Percentiles rank a stretch among this genome's conserved stretches.
phyloP scores from a whole-genome alignment of 371 early-diverging fungal species.

The Batrachochytrium dendrobatidis region DNA sequence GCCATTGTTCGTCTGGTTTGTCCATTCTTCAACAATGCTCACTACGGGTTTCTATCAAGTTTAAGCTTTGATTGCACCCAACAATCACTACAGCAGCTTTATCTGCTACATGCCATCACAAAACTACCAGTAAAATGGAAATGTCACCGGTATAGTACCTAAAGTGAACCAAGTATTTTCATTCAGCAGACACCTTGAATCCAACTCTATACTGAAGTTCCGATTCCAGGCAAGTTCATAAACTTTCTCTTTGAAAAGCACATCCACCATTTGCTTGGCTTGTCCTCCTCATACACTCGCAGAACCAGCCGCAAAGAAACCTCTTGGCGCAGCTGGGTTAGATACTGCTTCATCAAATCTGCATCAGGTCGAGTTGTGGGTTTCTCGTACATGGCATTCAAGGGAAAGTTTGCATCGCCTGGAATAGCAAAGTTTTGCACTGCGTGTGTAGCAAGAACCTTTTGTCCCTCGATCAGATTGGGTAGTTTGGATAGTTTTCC shows the following conservation, averaged over 20 bases:
- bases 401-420: constrained; percentile 85
- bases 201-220: constrained; percentile 15
- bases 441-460: constrained; percentile 73
- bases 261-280: constrained; percentile 97
- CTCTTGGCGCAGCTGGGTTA: constrained; percentile 87
- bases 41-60: too few relatives aligned
- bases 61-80: too few relatives aligned
- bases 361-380: constrained; percentile 66
- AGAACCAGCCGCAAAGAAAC: constrained; percentile 64
- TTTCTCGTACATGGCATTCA: constrained; percentile 77
- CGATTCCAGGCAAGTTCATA: constrained; percentile 62
- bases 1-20: too few relatives aligned
- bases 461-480: constrained; percentile 55
- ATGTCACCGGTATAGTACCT: too few relatives aligned
- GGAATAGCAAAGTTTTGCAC: constrained; percentile 85
- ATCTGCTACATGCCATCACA: too few relatives aligned
- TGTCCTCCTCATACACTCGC: constrained; percentile 67
- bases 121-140: too few relatives aligned
- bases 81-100: too few relatives aligned
- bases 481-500: constrained; percentile 34
- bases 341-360: constrained; percentile 81
- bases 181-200: too few relatives aligned
- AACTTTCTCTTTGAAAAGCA: constrained; percentile 95
- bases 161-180: too few relatives aligned
- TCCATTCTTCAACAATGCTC: too few relatives aligned